Conservation (phyloP, 345 rosid genomes). For the Aquilaria malaccensis region DNA sequence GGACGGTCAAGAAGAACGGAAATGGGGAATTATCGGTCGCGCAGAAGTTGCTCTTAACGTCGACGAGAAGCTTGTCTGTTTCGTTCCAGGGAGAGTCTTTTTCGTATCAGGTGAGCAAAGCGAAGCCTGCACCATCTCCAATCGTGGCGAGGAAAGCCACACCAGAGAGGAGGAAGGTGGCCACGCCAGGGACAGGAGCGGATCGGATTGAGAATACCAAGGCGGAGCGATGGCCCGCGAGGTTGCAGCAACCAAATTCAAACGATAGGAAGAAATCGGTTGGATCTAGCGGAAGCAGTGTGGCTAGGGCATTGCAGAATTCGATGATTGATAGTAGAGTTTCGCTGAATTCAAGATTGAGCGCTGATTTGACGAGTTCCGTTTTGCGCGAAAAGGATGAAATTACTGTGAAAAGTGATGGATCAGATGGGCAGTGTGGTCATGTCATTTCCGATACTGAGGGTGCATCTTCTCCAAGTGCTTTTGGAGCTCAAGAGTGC, state of each 20-base stretch:
- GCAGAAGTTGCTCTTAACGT: constrained; percentile 58
- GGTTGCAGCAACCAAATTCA: constrained; percentile 40
- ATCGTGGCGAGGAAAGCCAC: constrained; percentile 49
- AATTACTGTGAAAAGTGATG: constrained; percentile 9
- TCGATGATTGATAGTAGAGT: constrained; percentile 50
- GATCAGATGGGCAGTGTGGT: constrained; percentile 31
- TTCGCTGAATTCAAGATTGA: constrained; percentile 39
- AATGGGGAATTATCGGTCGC: constrained; percentile 41
- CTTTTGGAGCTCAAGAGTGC: constrained; percentile 32
- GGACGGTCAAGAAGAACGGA: constrained; percentile 11
- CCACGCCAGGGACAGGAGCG: constrained; percentile 28
- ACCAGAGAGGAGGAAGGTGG: constrained; percentile 61
- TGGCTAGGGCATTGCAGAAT: constrained; percentile 50
- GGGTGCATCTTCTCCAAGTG: constrained; percentile 76
- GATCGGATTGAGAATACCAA: constrained; percentile 59
- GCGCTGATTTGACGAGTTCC: constrained; percentile 41
- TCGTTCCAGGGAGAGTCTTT: constrained; percentile 84
- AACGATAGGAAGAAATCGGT: constrained; percentile 35
- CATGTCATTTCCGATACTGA: constrained; percentile 67
- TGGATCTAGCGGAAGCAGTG: constrained; percentile 42
- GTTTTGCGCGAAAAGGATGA: constrained; percentile 27
- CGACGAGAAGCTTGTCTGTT: constrained; percentile 69
- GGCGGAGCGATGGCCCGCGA: constrained; percentile 67
- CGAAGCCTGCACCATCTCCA: constrained; percentile 50
- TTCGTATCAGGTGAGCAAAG: constrained; percentile 63